These are phyloP conservation scores for Microbotryomycetes sp. DNA, from an alignment of 1,284 basidiomycete genomes.

Conservation along the genomic window DNA sequence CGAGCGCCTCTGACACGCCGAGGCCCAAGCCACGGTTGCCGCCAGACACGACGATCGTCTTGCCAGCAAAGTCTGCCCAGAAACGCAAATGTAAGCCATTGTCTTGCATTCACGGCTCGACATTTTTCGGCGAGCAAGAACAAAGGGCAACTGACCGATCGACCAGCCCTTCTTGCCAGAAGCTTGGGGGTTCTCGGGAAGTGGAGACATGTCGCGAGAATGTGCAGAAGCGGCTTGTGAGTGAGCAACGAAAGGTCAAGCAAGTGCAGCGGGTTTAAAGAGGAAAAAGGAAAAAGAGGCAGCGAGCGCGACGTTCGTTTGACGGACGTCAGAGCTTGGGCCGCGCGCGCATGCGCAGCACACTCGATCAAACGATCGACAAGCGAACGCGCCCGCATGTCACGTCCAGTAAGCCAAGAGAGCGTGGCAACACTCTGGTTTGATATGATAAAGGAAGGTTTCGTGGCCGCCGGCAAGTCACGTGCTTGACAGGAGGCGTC, in stretches of 20 bases:
- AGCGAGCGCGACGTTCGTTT: slow-evolving; percentile 6
- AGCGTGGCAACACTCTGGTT: too few species aligned
- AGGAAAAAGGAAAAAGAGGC: not conserved
- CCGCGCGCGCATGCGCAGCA: too few species aligned
- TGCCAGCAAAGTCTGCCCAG: not conserved
- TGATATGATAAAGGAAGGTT: too few species aligned
- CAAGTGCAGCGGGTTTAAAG: not conserved
- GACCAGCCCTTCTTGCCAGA: not conserved
- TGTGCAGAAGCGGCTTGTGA: too few species aligned
- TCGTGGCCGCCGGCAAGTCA: too few species aligned
- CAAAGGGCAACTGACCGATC: not conserved
- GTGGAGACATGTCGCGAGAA: too few species aligned
- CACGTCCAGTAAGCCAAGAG: too few species aligned
- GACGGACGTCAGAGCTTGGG: too few species aligned
- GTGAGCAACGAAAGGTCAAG: not conserved
- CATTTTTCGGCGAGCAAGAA: not conserved
- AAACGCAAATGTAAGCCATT: slow-evolving; percentile 15
- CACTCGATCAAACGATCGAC: not conserved
- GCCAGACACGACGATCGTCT: slow-evolving; percentile 41
- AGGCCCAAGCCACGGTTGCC: slow-evolving; percentile 49
- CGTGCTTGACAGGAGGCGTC: too few species aligned
- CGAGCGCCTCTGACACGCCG: slow-evolving; percentile 47
- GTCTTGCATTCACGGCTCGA: not conserved
- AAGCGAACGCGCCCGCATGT: not conserved
- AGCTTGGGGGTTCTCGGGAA: not conserved